Evolutionary conservation across 2,329 filamentous ascomycete species (phyloP), one percentile per base, ranked within the genome.

Genomic region (Dichotomopilus funicola): DNA sequence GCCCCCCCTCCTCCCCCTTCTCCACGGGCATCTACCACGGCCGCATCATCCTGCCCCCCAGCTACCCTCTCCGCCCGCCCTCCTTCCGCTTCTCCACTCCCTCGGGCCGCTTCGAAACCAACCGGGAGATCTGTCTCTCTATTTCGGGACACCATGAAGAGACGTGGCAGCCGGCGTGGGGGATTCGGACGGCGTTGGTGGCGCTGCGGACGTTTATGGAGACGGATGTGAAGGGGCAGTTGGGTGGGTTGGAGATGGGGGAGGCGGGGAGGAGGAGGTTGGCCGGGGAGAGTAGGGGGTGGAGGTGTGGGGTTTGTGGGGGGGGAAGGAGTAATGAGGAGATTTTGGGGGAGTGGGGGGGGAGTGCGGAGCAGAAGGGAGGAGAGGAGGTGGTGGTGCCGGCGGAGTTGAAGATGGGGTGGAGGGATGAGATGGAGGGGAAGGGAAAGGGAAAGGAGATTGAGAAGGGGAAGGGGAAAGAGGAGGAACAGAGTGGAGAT

Each of bases 131-230:
- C 64, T 99, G 94, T 68, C 82, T 99, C 12, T 89, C 84, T 65
- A 99, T 97, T 66, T 89, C 84, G 51, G 92, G 91, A 2, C 92
- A 96, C 72, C 94, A 99, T 73, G 94, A 97, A 71, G 94, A 97
- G 75, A 95, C 89, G 12, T 99, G 94, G 94, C 92, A 96, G 78
- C 94, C 94, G 0, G 94, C 94, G 0, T 99, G 94, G 94, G 94
- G 94, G 0, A 87, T 99, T 8, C 81, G 94, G 57, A 97, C 94
- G 4, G 92, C 94, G 12, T 74, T 99, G 6, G 81, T 85, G 43
- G 83, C 83, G 11, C 82, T 97, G 49, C 76, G 94, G 53, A 87
- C 83, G 63, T 96, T 96, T 71, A 97, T 99, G 91, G 91, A 95
- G 69, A 91, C 87, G 3, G 89, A 92, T 63, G 85, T 88, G 7